Conservation (phyloP, 345 rosid species). For the Angophora floribunda region DNA sequence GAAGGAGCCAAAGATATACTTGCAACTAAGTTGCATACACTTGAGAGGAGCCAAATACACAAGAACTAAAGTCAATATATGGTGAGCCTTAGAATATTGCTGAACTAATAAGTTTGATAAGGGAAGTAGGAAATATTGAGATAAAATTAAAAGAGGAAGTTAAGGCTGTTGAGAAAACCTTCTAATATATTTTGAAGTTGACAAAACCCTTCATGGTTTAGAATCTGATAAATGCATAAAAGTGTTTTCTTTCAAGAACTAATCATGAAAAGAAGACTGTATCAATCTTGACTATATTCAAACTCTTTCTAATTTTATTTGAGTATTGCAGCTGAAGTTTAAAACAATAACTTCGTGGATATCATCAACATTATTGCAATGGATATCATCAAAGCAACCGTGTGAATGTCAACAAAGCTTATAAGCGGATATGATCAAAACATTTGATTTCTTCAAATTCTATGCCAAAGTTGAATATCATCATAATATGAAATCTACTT, state of each 20-base stretch:
- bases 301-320: background rate
- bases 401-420: background rate
- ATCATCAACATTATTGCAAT: background rate
- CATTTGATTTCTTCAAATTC: background rate
- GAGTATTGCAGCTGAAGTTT: background rate
- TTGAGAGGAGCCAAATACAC: background rate
- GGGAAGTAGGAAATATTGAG: background rate
- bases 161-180: background rate
- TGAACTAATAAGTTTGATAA: background rate
- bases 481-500: background rate
- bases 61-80: background rate
- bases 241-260: background rate
- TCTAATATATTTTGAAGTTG: background rate
- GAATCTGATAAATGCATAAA: background rate
- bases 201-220: background rate
- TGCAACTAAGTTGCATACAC: background rate
- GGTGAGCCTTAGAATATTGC: background rate
- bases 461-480: background rate
- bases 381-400: background rate
- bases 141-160: background rate
- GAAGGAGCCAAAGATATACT: background rate
- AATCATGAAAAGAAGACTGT: background rate
- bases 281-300: background rate
- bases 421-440: background rate
- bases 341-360: background rate